A percentile compares a stretch with the other conserved stretches of the same genome.
phyloP scores from a whole-genome alignment of 495 filamentous ascomycete species.

The Oidiodendron maius region DNA sequence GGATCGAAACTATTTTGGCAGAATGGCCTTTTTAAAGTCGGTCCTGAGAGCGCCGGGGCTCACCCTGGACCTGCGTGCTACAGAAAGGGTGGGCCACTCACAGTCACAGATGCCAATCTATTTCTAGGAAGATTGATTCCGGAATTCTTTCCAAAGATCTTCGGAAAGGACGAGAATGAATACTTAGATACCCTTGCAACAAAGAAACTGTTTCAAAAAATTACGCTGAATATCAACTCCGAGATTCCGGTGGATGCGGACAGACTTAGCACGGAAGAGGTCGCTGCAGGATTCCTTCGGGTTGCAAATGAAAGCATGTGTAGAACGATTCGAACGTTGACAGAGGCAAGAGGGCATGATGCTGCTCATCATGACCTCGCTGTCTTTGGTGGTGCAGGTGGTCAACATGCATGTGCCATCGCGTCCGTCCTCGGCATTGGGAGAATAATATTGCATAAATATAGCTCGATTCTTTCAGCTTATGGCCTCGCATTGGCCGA shows the following conservation, averaged over 20 bases:
- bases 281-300: conserved; percentile 45
- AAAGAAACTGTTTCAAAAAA: conserved; percentile 11
- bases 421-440: conserved; percentile 26
- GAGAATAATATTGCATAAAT: conserved; percentile 46
- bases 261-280: conserved; percentile 30
- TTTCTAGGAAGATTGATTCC: conserved; percentile 27
- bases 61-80: conserved; percentile 33
- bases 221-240: conserved; percentile 36
- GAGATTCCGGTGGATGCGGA: conserved; percentile 17
- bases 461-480: conserved; percentile 45
- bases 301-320: conserved; percentile 52
- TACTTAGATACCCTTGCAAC: conserved; percentile 19
- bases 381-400: conserved; percentile 49
- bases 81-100: conserved; percentile 32
- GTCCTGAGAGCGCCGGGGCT: conserved; percentile 30
- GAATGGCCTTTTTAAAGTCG: conserved; percentile 34
- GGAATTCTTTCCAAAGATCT: conserved; percentile 26
- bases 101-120: conserved; percentile 38
- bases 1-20: conserved; percentile 30
- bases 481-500: conserved; percentile 50
- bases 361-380: conserved; percentile 51
- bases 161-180: conserved; percentile 23
- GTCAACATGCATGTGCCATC: conserved; percentile 41
- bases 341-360: conserved; percentile 46
- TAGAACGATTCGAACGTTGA: conserved; percentile 46